Evolutionary conservation across 768 basidiomycete genomes (phyloP).

Genomic region (Chlorophyllum brunneum): DNA sequence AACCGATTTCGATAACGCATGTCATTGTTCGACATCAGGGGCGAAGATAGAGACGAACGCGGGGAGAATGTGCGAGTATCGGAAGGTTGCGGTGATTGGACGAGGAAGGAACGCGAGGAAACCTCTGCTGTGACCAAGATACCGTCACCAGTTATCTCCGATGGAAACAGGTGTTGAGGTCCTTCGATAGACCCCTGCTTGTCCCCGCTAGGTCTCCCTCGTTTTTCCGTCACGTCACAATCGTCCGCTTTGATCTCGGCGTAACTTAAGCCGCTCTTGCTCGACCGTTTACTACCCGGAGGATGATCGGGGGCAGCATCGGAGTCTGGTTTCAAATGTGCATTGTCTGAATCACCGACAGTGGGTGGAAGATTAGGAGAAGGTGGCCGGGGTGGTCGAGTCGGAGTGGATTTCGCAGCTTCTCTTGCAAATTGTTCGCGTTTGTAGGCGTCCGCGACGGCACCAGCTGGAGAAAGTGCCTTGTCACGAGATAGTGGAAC

Average conservation of each 20-base stretch:
- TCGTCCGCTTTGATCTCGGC: neutral
- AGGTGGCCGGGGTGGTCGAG: neutral
- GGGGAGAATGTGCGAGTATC: neutral
- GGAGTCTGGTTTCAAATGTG: no score
- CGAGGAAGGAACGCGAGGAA: neutral
- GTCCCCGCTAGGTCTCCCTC: neutral
- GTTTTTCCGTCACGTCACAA: neutral
- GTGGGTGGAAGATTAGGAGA: neutral
- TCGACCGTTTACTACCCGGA: neutral
- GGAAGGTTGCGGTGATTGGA: neutral
- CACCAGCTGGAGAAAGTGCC: conserved; percentile 3
- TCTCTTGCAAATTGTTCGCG: neutral
- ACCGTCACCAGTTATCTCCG: neutral
- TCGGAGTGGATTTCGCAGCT: neutral
- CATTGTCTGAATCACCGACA: neutral
- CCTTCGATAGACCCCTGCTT: no score
- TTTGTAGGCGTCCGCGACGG: conserved; percentile 9
- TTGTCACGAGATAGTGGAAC: conserved; percentile 6
- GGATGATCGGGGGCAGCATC: neutral
- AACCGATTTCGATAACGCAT: neutral
- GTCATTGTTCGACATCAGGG: neutral
- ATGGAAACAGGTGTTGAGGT: neutral
- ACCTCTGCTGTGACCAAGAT: neutral
- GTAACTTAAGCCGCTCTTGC: neutral
- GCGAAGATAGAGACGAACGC: neutral